A percentile compares a stretch with the other conserved stretches of the same genome.
phyloP scores from a whole-genome alignment of 2,329 filamentous ascomycete species.

The Colletotrichum sansevieriae region DNA sequence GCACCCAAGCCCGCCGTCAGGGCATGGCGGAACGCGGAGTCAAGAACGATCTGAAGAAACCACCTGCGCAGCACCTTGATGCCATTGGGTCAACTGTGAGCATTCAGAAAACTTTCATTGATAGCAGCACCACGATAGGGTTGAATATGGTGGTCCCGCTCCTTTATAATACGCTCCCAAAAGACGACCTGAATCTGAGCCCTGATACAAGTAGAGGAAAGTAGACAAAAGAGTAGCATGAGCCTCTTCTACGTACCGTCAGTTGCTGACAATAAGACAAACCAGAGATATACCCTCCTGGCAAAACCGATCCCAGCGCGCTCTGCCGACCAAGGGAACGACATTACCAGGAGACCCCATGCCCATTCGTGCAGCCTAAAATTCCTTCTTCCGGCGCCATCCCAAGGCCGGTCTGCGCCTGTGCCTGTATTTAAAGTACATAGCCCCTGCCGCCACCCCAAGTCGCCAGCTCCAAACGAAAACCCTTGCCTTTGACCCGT shows the following conservation, averaged over 20 bases:
- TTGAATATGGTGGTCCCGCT: too few species aligned
- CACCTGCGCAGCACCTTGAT: too few species aligned
- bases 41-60: too few species aligned
- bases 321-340: not conserved
- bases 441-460: conserved; percentile 15
- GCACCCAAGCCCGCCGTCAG: too few species aligned
- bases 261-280: conserved; percentile 7
- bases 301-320: conserved; percentile 8
- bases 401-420: conserved; percentile 23
- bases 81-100: too few species aligned
- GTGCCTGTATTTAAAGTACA: conserved; percentile 31
- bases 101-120: too few species aligned
- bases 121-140: too few species aligned
- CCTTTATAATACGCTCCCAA: not conserved
- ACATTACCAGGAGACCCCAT: conserved; percentile 9
- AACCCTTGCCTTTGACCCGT: conserved; percentile 35
- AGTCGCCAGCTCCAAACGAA: conserved; percentile 29
- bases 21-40: too few species aligned
- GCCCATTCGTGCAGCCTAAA: conserved; percentile 5
- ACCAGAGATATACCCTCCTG: not conserved
- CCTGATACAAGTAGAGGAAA: conserved; percentile 16
- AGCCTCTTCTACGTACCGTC: not conserved
- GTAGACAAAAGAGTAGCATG: conserved; percentile 1
- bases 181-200: not conserved
- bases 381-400: conserved; percentile 29